phyloP scores from a whole-genome alignment of 2,329 filamentous ascomycete genomes.

The Monascus ruber region DNA sequence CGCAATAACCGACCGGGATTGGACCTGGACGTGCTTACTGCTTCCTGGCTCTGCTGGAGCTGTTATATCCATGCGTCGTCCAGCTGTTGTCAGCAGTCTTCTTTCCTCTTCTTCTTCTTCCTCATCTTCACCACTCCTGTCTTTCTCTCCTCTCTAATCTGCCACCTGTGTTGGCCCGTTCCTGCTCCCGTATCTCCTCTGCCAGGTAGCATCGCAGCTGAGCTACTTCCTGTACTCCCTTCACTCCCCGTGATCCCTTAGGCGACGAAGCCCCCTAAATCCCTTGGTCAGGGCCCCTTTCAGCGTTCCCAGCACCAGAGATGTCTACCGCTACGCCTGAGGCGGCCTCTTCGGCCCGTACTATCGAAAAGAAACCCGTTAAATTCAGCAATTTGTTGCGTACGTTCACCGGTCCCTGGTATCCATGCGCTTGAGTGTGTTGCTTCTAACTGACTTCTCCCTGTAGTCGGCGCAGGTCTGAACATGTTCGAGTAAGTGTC shows the following conservation, averaged over 20 bases:
- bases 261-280: conserved; percentile 74
- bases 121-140: conserved; percentile 15
- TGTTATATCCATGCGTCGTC: too few relatives aligned
- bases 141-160: conserved; percentile 4
- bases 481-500: conserved; percentile 77
- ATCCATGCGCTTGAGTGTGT: not conserved
- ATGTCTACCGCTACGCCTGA: conserved; percentile 40
- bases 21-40: too few relatives aligned
- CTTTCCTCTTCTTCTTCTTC: conserved; percentile 7
- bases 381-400: conserved; percentile 97
- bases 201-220: not conserved
- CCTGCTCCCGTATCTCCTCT: conserved; percentile 11
- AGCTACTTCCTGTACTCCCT: conserved; percentile 1
- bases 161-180: not conserved
- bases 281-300: conserved; percentile 97
- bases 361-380: conserved; percentile 96
- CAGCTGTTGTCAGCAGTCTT: not conserved
- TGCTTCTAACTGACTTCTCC: conserved; percentile 12
- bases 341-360: conserved; percentile 39
- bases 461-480: conserved; percentile 67
- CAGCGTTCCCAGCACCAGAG: conserved; percentile 49
- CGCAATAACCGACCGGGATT: too few relatives aligned
- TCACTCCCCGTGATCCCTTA: conserved; percentile 14
- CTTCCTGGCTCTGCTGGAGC: too few relatives aligned
- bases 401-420: conserved; percentile 26